Percentiles rank a stretch among this genome's conserved stretches.
phyloP scores from a whole-genome alignment of 2,329 filamentous ascomycete species.

The Cladosporium sp. region DNA sequence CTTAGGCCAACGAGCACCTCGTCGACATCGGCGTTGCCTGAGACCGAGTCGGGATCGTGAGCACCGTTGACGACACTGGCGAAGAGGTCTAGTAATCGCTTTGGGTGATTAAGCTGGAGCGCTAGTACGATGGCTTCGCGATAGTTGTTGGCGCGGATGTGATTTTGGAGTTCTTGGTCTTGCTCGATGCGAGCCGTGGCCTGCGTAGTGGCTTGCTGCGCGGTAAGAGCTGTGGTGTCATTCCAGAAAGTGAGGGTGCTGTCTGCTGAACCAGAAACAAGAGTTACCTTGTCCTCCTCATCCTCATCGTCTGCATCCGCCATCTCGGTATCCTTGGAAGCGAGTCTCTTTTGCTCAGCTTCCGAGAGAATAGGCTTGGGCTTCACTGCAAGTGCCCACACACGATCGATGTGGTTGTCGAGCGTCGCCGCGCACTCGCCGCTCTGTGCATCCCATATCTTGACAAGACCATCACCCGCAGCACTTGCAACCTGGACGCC shows the following conservation, averaged over 20 bases:
- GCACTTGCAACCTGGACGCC: conserved; percentile 75
- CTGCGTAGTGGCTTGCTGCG: conserved; percentile 67
- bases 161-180: conserved; percentile 90
- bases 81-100: conserved; percentile 78
- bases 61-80: conserved; percentile 67
- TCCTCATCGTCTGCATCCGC: conserved; percentile 29
- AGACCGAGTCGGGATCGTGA: conserved; percentile 61
- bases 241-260: conserved; percentile 93
- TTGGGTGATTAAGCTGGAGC: conserved; percentile 90
- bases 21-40: conserved; percentile 67
- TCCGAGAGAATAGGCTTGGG: conserved; percentile 36
- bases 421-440: conserved; percentile 85
- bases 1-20: conserved; percentile 74
- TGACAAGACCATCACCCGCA: conserved; percentile 90
- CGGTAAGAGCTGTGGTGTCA: conserved; percentile 80
- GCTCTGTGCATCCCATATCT: conserved; percentile 85
- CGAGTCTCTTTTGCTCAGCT: conserved; percentile 12
- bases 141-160: conserved; percentile 82
- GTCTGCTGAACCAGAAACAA: conserved; percentile 89
- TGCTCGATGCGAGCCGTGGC: conserved; percentile 81
- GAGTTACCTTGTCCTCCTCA: conserved; percentile 25
- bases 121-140: conserved; percentile 89
- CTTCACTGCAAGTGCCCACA: conserved; percentile 82
- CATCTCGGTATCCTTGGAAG: conserved; percentile 28
- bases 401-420: conserved; percentile 94